phyloP scores from a whole-genome alignment of 148 eudicot genomes.

The Gaultheria prostrata region DNA sequence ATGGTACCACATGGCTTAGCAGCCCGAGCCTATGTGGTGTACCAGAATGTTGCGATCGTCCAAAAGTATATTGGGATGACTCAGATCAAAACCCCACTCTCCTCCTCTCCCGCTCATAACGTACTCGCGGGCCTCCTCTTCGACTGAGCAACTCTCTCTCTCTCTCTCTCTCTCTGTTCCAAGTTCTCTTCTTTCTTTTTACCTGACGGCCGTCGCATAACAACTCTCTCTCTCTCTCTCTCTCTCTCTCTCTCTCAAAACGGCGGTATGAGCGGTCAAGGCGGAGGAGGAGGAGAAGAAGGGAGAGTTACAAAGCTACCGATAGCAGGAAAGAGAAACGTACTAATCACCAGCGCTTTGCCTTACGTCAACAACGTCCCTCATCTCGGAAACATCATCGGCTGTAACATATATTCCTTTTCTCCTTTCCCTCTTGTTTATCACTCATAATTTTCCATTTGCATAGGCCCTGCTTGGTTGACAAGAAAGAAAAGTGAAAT shows the following conservation, averaged over 20 bases:
- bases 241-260: not conserved
- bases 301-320: conserved; percentile 23
- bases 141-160: not conserved
- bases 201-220: not conserved
- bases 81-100: too few species aligned
- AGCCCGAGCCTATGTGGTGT: too few species aligned
- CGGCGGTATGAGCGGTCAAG: not conserved
- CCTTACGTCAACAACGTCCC: conserved; percentile 56
- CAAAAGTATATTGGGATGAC: too few species aligned
- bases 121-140: not conserved
- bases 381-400: conserved; percentile 86
- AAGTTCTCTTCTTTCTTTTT: not conserved
- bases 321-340: conserved; percentile 23
- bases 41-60: too few species aligned
- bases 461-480: not conserved
- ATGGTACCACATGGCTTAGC: too few species aligned
- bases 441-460: not conserved
- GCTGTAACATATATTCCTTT: conserved; percentile 46
- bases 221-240: not conserved
- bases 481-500: not conserved
- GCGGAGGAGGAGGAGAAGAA: not conserved
- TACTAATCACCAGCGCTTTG: conserved; percentile 34
- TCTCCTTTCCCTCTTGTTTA: not conserved
- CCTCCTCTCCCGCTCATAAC: too few species aligned
- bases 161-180: not conserved